A percentile compares a stretch with the other conserved stretches of the same genome.
These are phyloP conservation scores for Pseudohyphozyma bogoriensis DNA, from an alignment of 768 basidiomycete species.

Conservation along the genomic window DNA sequence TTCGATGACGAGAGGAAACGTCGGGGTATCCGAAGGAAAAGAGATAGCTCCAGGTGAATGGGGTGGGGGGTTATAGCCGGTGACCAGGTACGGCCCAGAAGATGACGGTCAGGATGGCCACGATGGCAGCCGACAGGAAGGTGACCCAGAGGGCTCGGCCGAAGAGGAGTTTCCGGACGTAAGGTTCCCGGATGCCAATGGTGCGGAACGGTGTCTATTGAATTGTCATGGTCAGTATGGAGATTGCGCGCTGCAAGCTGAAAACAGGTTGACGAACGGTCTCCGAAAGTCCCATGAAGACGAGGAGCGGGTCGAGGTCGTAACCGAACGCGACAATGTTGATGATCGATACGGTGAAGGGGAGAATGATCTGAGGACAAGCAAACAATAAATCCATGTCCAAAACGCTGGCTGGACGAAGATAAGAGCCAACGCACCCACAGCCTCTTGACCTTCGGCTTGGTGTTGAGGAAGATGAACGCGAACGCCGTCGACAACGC, in stretches of 20 bases:
- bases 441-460: conserved; percentile 82
- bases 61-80: conserved; percentile 52
- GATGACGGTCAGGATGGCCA: conserved; percentile 71
- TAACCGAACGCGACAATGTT: conserved; percentile 93
- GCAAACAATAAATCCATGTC: neutral
- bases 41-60: neutral
- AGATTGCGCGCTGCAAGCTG: neutral
- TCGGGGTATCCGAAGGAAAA: no score
- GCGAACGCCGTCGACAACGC: conserved; percentile 83
- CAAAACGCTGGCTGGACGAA: neutral
- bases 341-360: conserved; percentile 78
- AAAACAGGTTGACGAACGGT: conserved; percentile 43
- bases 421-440: conserved; percentile 66
- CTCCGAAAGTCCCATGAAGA: conserved; percentile 86
- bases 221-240: neutral
- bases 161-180: conserved; percentile 79
- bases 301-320: conserved; percentile 89
- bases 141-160: conserved; percentile 85
- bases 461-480: conserved; percentile 83
- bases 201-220: conserved; percentile 78
- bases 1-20: no score
- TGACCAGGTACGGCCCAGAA: conserved; percentile 97
- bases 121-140: conserved; percentile 49
- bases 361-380: conserved; percentile 71
- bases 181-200: conserved; percentile 80